A percentile compares a stretch with the other conserved stretches of the same genome.
Evolutionary conservation across 2,329 filamentous ascomycete genomes (phyloP).

Genomic region (Diaporthe humulicola): DNA sequence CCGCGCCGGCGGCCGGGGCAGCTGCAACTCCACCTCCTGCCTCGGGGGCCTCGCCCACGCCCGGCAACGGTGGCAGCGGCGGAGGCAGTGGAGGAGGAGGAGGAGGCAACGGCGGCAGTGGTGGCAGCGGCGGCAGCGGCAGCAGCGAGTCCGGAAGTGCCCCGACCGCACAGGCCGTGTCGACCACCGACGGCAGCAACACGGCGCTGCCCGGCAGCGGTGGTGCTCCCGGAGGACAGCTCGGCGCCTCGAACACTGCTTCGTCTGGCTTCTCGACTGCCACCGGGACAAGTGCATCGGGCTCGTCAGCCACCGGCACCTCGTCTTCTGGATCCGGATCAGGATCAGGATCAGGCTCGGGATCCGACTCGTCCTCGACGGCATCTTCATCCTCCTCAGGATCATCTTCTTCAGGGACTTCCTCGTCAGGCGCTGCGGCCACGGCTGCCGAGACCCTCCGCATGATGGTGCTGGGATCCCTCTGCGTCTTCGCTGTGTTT

Average conservation of each 20-base stretch:
- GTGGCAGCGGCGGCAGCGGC: neutral
- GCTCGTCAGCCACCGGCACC: conserved; percentile 2
- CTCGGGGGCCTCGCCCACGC: neutral
- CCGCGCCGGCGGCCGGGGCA: neutral
- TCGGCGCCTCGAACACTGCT: neutral
- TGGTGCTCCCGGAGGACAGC: neutral
- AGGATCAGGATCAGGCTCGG: neutral
- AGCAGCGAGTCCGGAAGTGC: conserved; percentile 5
- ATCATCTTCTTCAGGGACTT: neutral
- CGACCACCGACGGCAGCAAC: neutral
- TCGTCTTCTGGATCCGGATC: neutral
- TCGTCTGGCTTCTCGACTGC: neutral
- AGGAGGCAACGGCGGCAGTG: neutral
- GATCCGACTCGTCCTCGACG: neutral
- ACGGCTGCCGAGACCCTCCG: neutral
- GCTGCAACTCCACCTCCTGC: neutral
- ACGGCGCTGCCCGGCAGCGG: conserved; percentile 8
- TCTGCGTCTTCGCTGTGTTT: neutral
- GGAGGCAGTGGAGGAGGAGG: neutral
- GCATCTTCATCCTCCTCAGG: neutral
- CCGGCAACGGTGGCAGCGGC: neutral
- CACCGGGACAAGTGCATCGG: neutral
- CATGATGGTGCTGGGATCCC: neutral
- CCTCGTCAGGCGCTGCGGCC: neutral
- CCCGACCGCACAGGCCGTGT: conserved; percentile 20